Evolutionary conservation across 2,329 filamentous ascomycete genomes (phyloP).

Genomic region (Cercospora sp.): DNA sequence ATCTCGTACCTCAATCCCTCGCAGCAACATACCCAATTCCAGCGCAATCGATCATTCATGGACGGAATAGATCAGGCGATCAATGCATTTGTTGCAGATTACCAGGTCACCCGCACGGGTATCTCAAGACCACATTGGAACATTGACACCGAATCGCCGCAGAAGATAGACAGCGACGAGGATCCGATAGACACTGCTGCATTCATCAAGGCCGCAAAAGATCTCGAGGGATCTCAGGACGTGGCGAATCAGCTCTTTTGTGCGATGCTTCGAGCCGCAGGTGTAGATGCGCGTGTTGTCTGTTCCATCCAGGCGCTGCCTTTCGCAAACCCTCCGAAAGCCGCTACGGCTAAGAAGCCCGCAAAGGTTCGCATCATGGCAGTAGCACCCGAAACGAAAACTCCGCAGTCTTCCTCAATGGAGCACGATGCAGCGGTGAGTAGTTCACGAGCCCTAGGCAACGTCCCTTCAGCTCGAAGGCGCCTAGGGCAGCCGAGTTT

Average conservation of each 20-base stretch:
- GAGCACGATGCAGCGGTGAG: slow-evolving; percentile 31
- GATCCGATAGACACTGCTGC: slow-evolving; percentile 53
- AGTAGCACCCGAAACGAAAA: slow-evolving; percentile 28
- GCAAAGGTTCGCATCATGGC: slow-evolving; percentile 41
- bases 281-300: slow-evolving; percentile 77
- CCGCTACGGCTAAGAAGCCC: slow-evolving; percentile 46
- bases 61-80: slow-evolving; percentile 72
- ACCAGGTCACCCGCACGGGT: slow-evolving; percentile 69
- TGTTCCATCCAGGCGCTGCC: slow-evolving; percentile 85
- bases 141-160: slow-evolving; percentile 56
- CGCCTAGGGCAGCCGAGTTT: slow-evolving; percentile 39
- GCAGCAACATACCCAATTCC: slow-evolving; percentile 69
- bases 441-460: slow-evolving; percentile 27
- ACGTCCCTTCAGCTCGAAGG: slow-evolving; percentile 36
- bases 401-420: slow-evolving; percentile 19
- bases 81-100: slow-evolving; percentile 68
- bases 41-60: slow-evolving; percentile 72
- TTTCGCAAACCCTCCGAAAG: slow-evolving; percentile 58
- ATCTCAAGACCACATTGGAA: slow-evolving; percentile 70
- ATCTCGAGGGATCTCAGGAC: slow-evolving; percentile 78
- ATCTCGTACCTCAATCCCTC: slow-evolving; percentile 69
- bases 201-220: slow-evolving; percentile 70
- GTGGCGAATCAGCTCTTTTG: slow-evolving; percentile 90
- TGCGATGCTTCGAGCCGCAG: slow-evolving; percentile 77
- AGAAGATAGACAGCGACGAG: slow-evolving; percentile 15